Evolutionary conservation across 192 early-diverging fungal genomes (phyloP), one percentile per base, ranked within the genome.

Genomic region (Backusella luteola): DNA sequence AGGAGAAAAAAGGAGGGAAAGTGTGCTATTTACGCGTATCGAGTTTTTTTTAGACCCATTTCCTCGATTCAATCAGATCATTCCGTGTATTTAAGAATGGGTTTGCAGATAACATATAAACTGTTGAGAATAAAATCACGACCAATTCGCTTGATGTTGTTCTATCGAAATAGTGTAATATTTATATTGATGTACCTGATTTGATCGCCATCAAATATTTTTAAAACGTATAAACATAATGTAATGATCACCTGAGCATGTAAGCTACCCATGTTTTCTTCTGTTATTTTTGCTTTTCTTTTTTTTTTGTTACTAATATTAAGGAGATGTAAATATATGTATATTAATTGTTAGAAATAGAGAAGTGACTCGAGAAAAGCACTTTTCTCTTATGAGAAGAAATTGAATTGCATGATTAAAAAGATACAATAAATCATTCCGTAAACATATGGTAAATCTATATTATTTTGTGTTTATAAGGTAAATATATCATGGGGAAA

Each of bases 51-150:
- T 63, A 26, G 26, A 23, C 4, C n/a, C 23, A 29, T 59, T 63
- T 63, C 12, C 11, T 63, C 56, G 56, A 63, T 63, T 12, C 12
- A 63, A 63, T 26, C 21, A 63, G 56, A 63, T 63, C 56, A 63
- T 63, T 63, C 56, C 56, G 56, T 63, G 26, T 63, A 29, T 63
- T 63, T 63, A 63, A 63, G 56, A 63, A 63, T 63, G 56, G 12
- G 12, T 63, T 63, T 26, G 56, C 56, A 63, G 23, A 63, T 63
- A 63, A 63, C 23, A 12, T 63, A 63, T 63, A 23, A 26, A 63
- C 56, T 63, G 56, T 63, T 63, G 56, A 63, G 56, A 63, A 63
- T 63, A 63, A 63, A 63, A 63, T 63, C 23, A 63, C 56, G 56
- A 63, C 26, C 11, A 63, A 63, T 63, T 63, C 21, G 9, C 26